Evolutionary conservation across 768 basidiomycete genomes (phyloP), one percentile per base, ranked within the genome.

Genomic region (Xerocomus potaroensis): DNA sequence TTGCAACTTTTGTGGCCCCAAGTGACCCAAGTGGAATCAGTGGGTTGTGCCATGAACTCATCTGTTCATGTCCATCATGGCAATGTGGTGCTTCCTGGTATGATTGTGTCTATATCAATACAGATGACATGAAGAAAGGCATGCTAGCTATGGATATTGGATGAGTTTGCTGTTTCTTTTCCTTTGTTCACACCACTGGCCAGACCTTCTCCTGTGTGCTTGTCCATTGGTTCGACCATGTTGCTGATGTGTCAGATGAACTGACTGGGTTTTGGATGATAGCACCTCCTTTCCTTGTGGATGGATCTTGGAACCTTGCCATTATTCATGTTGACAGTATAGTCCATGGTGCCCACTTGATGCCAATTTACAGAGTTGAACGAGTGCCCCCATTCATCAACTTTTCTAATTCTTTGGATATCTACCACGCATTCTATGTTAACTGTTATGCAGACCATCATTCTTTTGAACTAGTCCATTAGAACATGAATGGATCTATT

Each of bases 21-120:
- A 33, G 41, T 24, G 32, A 43, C 15, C 32, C 41, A 9, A 43
- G 41, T 24, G 32, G 32, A 10, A 22, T 33, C 41, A 43, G 34
- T 26, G 41, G 41, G 22, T 24, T 43, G 5, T 34, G 46, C 16
- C 50, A 49, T 16, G 65, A 70, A 45, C 49, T 48, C 7, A 70
- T 73, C 24, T 48, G 59, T 1, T 49, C 64, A 1, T 63, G 50
- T 8, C 55, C 51, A 14, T 47, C 47, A 1, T 72, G 69, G 69
- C 53, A 54, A n/a, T 50, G 51, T 8, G 60, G 56, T 1, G 32
- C 50, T 18, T 35, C 59, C n/a, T 45, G 61, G 1, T 51, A 60
- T 41, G 69, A 73, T 43, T 66, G 63, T 29, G 48, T 66, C 8
- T 63, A 63, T 19, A 37, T 67, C 2, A 55, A 38, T 11, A 39